A percentile compares a stretch with the other conserved stretches of the same genome.
phyloP scores from a whole-genome alignment of 768 basidiomycete species.

The Podaxis mareebaensis region DNA sequence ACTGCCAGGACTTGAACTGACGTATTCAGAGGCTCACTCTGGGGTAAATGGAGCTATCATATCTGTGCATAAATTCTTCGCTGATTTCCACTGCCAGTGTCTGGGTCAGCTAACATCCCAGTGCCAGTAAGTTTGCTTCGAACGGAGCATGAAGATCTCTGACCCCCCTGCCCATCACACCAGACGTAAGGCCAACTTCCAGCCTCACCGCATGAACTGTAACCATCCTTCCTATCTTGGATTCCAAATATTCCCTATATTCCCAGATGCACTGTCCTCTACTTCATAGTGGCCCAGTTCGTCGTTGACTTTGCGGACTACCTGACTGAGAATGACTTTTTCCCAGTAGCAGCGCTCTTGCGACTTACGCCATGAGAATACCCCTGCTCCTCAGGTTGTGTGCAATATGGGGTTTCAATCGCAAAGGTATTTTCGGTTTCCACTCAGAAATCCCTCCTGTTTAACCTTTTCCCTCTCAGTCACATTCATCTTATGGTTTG shows the following conservation, averaged over 20 bases:
- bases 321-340: too few species aligned
- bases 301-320: too few species aligned
- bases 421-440: neutral
- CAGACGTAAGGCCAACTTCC: neutral
- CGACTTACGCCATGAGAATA: neutral
- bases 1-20: neutral
- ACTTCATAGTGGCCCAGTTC: too few species aligned
- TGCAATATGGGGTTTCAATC: neutral
- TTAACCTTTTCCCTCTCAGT: neutral
- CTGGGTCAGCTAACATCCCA: neutral
- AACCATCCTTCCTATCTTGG: neutral
- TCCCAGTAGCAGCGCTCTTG: too few species aligned
- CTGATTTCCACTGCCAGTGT: neutral
- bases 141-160: neutral
- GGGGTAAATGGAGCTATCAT: neutral
- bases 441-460: neutral
- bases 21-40: neutral
- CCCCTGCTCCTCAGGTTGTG: neutral
- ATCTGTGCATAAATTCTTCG: neutral
- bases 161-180: neutral
- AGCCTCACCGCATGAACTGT: neutral
- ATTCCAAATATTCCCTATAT: neutral
- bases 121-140: neutral
- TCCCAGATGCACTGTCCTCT: too few species aligned
- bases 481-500: neutral